Conservation (phyloP, 441 rosid species). For the Biscutella auriculata region DNA sequence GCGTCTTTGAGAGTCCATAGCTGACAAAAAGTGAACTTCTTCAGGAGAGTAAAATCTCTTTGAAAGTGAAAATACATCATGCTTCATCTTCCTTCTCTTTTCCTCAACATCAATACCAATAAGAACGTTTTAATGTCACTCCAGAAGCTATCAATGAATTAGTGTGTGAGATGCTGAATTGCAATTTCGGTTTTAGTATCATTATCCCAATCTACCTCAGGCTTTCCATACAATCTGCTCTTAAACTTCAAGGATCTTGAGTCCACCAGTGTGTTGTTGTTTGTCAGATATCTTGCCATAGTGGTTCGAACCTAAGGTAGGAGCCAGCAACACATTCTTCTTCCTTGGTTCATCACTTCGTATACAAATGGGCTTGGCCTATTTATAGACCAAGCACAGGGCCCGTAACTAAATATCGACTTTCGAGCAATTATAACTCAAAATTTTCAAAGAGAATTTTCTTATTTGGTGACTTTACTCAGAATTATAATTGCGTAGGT, state of each 20-base stretch:
- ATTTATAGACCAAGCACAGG: background rate
- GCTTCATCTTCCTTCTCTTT: conserved; percentile 39
- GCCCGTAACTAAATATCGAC: background rate
- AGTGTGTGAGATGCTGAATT: conserved; percentile 70
- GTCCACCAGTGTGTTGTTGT: conserved; percentile 11
- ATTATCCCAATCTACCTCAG: conserved; percentile 34
- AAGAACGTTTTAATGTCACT: conserved; percentile 31
- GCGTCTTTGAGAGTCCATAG: conserved; percentile 89
- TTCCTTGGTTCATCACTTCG: conserved; percentile 39
- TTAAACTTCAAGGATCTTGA: conserved; percentile 42
- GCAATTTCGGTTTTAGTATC: conserved; percentile 24
- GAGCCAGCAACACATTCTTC: conserved; percentile 50
- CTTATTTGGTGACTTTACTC: conserved; percentile 11
- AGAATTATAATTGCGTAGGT: too few relatives aligned
- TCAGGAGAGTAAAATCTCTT: conserved; percentile 40
- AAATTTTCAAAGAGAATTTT: background rate
- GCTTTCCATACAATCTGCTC: conserved; percentile 78
- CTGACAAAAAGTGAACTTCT: conserved; percentile 41
- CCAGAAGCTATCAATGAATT: conserved; percentile 71
- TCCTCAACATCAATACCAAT: conserved; percentile 77
- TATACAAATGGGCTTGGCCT: conserved; percentile 16
- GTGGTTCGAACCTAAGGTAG: conserved; percentile 66
- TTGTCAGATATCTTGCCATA: conserved; percentile 39
- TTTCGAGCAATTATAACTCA: background rate
- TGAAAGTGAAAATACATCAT: conserved; percentile 38